These are phyloP conservation scores for Mrakia gelida DNA, from an alignment of 768 basidiomycete genomes.

Conservation along the genomic window DNA sequence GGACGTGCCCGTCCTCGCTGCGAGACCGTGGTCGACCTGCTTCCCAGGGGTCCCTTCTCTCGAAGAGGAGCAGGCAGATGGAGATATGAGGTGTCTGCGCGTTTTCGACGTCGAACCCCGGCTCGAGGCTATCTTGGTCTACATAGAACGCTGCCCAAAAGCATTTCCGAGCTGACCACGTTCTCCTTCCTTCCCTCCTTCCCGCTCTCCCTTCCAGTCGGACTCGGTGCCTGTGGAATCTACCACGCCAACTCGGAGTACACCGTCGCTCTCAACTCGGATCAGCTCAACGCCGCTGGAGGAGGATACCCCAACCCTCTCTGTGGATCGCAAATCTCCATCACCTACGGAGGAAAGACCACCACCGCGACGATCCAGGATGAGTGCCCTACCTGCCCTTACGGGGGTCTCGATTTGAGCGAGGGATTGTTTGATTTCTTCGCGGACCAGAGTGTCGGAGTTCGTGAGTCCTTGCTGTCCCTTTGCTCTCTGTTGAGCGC, in stretches of 20 bases:
- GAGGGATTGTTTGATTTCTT: constrained; percentile 13
- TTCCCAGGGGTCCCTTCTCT: background rate
- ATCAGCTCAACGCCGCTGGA: constrained; percentile 23
- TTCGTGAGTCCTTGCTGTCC: constrained; percentile 12
- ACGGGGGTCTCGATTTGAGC: constrained; percentile 27
- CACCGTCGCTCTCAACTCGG: constrained; percentile 33
- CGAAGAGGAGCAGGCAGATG: background rate
- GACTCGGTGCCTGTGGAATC: constrained; percentile 22
- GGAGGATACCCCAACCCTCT: constrained; percentile 23
- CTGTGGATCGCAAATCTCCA: constrained; percentile 26
- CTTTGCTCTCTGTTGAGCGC: background rate
- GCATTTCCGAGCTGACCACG: background rate
- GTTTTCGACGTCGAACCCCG: background rate
- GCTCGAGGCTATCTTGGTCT: background rate
- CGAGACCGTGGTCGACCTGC: background rate
- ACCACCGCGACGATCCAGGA: constrained; percentile 19
- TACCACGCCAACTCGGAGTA: constrained; percentile 22
- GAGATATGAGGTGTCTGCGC: background rate
- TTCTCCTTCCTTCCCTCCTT: background rate
- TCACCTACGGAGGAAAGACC: constrained; percentile 29
- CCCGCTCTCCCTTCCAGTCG: background rate
- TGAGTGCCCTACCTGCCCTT: constrained; percentile 30
- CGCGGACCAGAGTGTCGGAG: constrained; percentile 19
- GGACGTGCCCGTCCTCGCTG: background rate
- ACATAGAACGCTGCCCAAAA: background rate